Evolutionary conservation across 1,284 basidiomycete species (phyloP), one percentile per base, ranked within the genome.

Genomic region (Acaromyces ingoldii): DNA sequence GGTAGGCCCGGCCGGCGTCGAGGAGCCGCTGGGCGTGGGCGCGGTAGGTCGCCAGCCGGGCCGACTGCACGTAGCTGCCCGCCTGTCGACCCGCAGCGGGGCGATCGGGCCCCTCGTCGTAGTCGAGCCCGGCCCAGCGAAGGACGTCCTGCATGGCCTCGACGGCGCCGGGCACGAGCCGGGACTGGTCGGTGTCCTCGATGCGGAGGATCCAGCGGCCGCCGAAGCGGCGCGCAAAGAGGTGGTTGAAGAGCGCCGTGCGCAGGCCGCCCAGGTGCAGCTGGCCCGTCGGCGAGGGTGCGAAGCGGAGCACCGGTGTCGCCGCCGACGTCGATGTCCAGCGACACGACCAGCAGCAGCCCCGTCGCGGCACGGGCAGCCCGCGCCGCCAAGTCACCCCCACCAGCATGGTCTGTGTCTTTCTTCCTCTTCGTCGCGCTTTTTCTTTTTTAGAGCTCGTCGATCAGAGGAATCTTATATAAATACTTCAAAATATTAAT

Each of bases 201-300:
- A 98, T 85, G 31, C 95, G 81, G 55, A 97, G 78, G 30, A 96
- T 83, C 88, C 89, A 96, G 69, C 86, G 85, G 1, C 91, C 92
- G 1, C 83, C 83, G 25, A 83, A 80, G 70, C 88, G 89, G 63
- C 82, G 82, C 1, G 91, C 88, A 53, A 87, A 85, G 0, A 97
- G 78, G 70, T 96, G 83, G 74, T 98, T 98, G 78, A 92, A 92
- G 3, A 98, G 80, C 0, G 92, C 95, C 43, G 92, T 98, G 17
- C 95, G 80, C n/a, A 99, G 82, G 0, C 95, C 93, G 1, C 93
- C 93, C 1, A 99, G 84, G 77, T 98, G 93, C 1, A 98, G 80
- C 41, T 85, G 82, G 2, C 95, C 93, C 0, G 95, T 99, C 0
- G 95, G 95, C 0, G 93, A 97, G 0, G 95, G 93, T 0, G 93